Base-by-base conservation (phyloP, 345 rosid genomes). In the Hevea brasiliensis region DNA sequence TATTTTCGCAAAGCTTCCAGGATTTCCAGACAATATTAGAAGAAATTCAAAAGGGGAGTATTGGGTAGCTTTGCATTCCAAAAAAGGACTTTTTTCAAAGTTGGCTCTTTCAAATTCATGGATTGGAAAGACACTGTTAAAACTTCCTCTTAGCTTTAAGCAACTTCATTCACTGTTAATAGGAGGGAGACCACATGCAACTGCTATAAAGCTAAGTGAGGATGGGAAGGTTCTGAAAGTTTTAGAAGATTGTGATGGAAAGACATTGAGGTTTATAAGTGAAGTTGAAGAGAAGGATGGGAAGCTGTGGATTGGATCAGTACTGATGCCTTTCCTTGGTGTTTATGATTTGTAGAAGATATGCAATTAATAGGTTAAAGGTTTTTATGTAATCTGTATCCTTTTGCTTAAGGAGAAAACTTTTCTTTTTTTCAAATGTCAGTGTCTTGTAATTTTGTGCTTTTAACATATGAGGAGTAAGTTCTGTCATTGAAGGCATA, bases 161-260 rank as follows among this genome's bases (percentile, higher is more conserved):
- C 79, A 85, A 54, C 82, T 89, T 67, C 96, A 89, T 75, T 75
- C 82, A 1, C 17, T 90, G 48, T 75, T 90, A 61, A 81, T 80
- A 41, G 92, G 92, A 53, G 82, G 85, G 70, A 84, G 77, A 61
- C 81, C 91, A 29, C 92, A 85, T 60, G 98, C 91, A 27, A 87
- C 81, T 48, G 89, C 74, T 13, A n/a, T 75, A 62, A 75, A 69
- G 20, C 48, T 75, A 24, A 62, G 64, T 24, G 79, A 62, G 48
- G 79, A 75, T 13, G 79, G 79, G 24, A 69, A 62, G 27, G 40
- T 62, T 61, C 14, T 69, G 35, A 50, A 75, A 26, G 50, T 75
- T n/a, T 14, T 75, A 21, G 79, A 75, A 69, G 79, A 75, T 56
- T 35, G 58, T 35, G 59, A 69, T 20, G 79, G 79, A 7, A 69